phyloP scores from a whole-genome alignment of 192 early-diverging fungal species.

The Backusella morwellensis region DNA sequence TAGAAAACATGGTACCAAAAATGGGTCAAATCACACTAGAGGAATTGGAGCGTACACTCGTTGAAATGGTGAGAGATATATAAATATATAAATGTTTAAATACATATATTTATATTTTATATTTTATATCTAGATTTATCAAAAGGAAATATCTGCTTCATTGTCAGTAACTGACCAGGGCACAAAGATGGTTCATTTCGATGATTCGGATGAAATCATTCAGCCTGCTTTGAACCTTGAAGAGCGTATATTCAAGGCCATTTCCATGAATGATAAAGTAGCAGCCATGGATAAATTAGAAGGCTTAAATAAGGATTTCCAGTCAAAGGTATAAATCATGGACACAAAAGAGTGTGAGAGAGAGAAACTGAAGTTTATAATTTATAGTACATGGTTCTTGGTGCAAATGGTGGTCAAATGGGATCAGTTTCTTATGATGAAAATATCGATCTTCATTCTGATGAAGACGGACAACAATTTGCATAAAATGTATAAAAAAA shows the following conservation, averaged over 20 bases:
- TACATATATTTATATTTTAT: neutral
- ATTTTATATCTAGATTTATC: slow-evolving; percentile 39
- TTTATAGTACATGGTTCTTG: slow-evolving; percentile 20
- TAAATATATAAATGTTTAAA: neutral
- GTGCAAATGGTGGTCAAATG: slow-evolving; percentile 14
- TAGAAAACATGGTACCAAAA: slow-evolving; percentile 65
- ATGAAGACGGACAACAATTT: slow-evolving; percentile 12
- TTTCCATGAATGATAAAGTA: slow-evolving; percentile 34
- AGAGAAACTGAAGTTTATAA: neutral
- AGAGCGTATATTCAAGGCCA: slow-evolving; percentile 37
- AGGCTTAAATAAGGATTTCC: slow-evolving; percentile 47
- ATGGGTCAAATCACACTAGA: slow-evolving; percentile 39
- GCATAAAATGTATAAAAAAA: neutral
- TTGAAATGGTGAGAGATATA: slow-evolving; percentile 53
- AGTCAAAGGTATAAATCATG: slow-evolving; percentile 35
- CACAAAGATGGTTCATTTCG: slow-evolving; percentile 71
- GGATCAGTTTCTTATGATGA: slow-evolving; percentile 15
- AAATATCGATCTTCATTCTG: slow-evolving; percentile 16
- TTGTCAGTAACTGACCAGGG: slow-evolving; percentile 43
- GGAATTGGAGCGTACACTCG: slow-evolving; percentile 54
- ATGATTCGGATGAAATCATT: slow-evolving; percentile 54
- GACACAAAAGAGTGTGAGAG: neutral
- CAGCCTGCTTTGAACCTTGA: slow-evolving; percentile 43
- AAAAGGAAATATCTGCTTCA: slow-evolving; percentile 47
- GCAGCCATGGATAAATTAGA: slow-evolving; percentile 42